Conservation (phyloP, 176 grass and related monocot genomes). For the Bromus sterilis region DNA sequence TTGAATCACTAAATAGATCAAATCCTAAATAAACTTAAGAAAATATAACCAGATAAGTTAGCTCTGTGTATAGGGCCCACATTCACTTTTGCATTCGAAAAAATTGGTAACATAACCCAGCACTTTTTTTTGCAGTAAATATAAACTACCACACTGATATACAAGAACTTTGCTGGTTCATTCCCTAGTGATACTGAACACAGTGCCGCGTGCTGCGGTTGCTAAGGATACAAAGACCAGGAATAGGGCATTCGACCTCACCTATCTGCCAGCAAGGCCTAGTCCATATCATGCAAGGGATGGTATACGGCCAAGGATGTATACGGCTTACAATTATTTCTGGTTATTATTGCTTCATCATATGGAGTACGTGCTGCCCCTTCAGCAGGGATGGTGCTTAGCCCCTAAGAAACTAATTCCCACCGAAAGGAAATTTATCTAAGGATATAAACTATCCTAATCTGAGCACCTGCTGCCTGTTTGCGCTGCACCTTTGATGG, state of each 20-base stretch:
- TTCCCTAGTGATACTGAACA: background rate
- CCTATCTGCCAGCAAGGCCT: background rate
- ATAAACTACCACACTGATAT: background rate
- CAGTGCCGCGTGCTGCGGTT: background rate
- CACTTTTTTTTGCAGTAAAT: background rate
- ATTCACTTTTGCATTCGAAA: background rate
- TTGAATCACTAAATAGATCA: background rate
- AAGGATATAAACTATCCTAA: too few species aligned
- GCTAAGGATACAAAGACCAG: background rate
- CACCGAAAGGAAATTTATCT: background rate
- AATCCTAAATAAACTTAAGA: background rate
- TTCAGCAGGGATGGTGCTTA: background rate
- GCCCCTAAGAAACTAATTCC: background rate
- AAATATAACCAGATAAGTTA: background rate
- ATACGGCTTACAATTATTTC: background rate
- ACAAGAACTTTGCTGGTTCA: background rate
- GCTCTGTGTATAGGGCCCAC: background rate
- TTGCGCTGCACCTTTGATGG: too few species aligned
- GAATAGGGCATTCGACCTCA: background rate
- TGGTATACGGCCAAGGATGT: background rate
- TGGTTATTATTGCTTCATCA: background rate
- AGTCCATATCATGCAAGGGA: background rate
- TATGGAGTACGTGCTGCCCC: background rate
- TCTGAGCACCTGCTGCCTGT: too few species aligned
- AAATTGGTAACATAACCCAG: background rate